Percentiles rank a stretch among this genome's conserved stretches.
Conservation (phyloP, 2,329 filamentous ascomycete species). For the Elsinoe perseae region DNA sequence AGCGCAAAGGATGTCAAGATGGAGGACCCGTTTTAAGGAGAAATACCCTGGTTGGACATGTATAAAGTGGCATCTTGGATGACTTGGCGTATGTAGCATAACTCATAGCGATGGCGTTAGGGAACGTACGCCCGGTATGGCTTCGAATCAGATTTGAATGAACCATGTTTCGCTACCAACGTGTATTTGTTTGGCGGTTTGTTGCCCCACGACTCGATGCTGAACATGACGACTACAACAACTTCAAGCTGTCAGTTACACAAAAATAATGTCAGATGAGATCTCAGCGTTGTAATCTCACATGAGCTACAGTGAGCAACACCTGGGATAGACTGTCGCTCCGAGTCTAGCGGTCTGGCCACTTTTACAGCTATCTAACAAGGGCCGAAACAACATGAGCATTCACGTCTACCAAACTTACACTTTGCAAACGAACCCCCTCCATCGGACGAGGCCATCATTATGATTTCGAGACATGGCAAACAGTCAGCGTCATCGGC, state of each 20-base stretch:
- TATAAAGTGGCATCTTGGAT: conserved; percentile 15
- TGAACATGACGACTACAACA: no score
- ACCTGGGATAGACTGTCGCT: background rate
- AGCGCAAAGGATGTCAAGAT: conserved; percentile 49
- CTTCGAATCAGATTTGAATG: background rate
- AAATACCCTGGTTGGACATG: conserved; percentile 9
- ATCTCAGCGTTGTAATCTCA: no score
- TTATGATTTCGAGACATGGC: conserved; percentile 16
- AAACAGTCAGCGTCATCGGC: conserved; percentile 25
- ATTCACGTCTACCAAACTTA: background rate
- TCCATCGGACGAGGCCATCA: background rate
- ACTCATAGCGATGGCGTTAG: background rate
- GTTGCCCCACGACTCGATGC: background rate
- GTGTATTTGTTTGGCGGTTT: background rate
- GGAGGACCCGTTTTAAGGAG: conserved; percentile 35
- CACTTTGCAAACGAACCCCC: background rate
- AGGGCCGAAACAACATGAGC: background rate
- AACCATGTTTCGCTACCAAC: background rate
- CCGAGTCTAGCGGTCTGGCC: no score
- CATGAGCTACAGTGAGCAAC: no score
- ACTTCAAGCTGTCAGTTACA: no score
- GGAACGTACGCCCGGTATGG: background rate
- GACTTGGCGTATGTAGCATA: background rate
- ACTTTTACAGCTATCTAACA: background rate
- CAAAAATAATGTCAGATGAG: background rate